These are phyloP conservation scores for Marsdenia floribunda DNA, from an alignment of 257 asterid genomes.

Conservation along the genomic window DNA sequence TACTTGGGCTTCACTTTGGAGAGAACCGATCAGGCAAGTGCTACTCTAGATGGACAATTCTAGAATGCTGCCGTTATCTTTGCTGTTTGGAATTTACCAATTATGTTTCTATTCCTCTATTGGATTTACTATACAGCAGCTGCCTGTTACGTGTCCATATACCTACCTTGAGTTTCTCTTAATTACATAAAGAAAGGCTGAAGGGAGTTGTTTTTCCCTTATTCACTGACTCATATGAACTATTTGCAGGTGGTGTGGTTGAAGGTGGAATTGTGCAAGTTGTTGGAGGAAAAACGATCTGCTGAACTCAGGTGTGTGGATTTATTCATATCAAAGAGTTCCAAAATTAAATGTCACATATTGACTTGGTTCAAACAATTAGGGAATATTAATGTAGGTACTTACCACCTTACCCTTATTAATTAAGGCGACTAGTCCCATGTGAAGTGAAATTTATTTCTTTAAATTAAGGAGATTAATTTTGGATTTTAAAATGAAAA, in stretches of 20 bases:
- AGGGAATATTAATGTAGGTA: too few species aligned
- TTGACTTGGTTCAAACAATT: too few species aligned
- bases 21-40: neutral
- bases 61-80: neutral
- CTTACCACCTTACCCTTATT: too few species aligned
- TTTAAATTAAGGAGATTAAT: too few species aligned
- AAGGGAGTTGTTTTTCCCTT: neutral
- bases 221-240: neutral
- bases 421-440: too few species aligned
- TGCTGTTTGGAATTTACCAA: neutral
- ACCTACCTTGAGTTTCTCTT: neutral
- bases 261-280: slow-evolving; percentile 80
- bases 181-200: neutral
- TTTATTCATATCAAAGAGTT: neutral
- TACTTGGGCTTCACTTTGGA: neutral
- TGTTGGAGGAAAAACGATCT: slow-evolving; percentile 84
- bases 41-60: neutral
- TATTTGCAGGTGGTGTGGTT: slow-evolving; percentile 76
- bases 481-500: too few species aligned
- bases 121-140: neutral
- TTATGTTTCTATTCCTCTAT: neutral
- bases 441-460: too few species aligned
- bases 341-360: neutral
- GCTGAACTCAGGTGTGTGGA: slow-evolving; percentile 74
- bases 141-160: neutral